Evolutionary conservation across 495 filamentous ascomycete genomes (phyloP).

Genomic region (Lentithecium fluviatile): DNA sequence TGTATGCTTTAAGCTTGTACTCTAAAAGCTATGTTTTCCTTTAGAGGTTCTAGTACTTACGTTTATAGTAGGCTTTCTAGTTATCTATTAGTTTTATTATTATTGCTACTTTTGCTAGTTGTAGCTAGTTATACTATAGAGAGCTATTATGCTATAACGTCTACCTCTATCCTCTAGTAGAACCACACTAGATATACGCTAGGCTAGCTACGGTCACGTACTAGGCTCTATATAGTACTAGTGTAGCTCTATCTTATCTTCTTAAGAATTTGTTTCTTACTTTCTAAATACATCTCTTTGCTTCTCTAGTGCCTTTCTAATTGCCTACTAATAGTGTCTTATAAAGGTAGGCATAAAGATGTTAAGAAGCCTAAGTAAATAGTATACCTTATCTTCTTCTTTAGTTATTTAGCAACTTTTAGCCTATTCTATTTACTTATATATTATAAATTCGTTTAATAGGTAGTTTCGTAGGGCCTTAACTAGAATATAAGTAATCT

Average conservation of each 20-base stretch:
- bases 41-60: background rate
- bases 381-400: background rate
- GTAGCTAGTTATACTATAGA: background rate
- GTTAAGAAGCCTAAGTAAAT: constrained; percentile 5
- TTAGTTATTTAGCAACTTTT: constrained; percentile 9
- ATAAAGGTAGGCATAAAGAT: constrained; percentile 9
- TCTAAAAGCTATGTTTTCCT: background rate
- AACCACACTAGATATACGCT: too few species aligned
- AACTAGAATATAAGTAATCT: constrained; percentile 16
- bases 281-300: too few species aligned
- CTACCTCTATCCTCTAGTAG: too few species aligned
- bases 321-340: too few species aligned
- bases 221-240: too few species aligned
- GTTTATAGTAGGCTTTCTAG: background rate
- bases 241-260: too few species aligned
- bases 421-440: constrained; percentile 5
- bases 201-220: too few species aligned
- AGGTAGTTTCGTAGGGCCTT: constrained; percentile 1
- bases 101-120: background rate
- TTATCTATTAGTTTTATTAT: background rate
- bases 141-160: too few species aligned
- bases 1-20: too few species aligned
- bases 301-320: too few species aligned
- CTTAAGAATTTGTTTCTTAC: too few species aligned
- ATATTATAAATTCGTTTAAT: constrained; percentile 4